Evolutionary conservation across 1,284 basidiomycete genomes (phyloP), one percentile per base, ranked within the genome.

Genomic region (Earliella scabrosa): DNA sequence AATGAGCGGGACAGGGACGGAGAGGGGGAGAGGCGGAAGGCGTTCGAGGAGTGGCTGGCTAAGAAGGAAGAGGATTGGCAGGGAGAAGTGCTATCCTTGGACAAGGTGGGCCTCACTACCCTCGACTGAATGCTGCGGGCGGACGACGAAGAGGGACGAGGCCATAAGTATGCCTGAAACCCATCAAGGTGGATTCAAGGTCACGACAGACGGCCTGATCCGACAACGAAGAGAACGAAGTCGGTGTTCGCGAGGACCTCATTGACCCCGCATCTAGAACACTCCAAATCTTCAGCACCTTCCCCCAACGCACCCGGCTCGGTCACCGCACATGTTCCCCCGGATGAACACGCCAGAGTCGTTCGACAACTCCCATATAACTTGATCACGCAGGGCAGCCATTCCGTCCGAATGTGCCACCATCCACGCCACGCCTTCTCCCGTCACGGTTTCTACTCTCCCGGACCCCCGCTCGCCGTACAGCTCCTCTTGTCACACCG

Each of bases 61-160:
- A 60, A 68, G 47, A 56, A 57, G 29, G 55, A 66, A 54, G 54
- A 48, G n/a, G 61, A 63, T 20, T 77, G 76, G 76, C 61, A 63
- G 4, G 68, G 69, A 43, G 75, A 75, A 51, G 75, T 85, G 54
- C 59, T 57, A 13, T 61, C 59, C 24, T 60, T 86, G 54, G 75
- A 74, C 39, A 52, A 49, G 3, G 56, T 66, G 2, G 71, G 77
- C 58, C 68, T 86, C 10, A 68, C 64, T 45, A 77, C 75, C 3
- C 71, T 87, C 60, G 83, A 86, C 50, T 62, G 65, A 24, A 73
- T 86, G 23, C 63, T 84, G 47, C 72, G 76, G 27, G n/a, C n/a
- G n/a, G 70, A 75, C 39, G 69, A 69, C 34, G 74, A 77, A 48
- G 68, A 70, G 35, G 58, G 39, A 1, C 41, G 40, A 7, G 49